A percentile compares a stretch with the other conserved stretches of the same genome.
phyloP scores from a whole-genome alignment of 805 yeast species.

The Schwanniomyces sp. region DNA sequence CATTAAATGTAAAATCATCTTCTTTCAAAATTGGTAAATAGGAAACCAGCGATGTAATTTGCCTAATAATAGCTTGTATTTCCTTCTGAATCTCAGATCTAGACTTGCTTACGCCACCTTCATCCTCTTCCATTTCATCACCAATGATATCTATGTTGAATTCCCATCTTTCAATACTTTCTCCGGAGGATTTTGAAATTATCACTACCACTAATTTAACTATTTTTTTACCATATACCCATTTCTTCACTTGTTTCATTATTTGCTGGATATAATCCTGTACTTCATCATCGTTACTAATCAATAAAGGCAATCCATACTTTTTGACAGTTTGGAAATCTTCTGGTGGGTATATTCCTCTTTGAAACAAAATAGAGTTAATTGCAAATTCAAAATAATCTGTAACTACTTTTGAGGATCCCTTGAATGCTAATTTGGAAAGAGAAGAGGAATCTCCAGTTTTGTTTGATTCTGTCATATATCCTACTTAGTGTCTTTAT shows the following conservation, averaged over 20 bases:
- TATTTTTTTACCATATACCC: constrained; percentile 73
- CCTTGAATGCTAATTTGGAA: constrained; percentile 61
- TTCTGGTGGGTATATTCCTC: constrained; percentile 87
- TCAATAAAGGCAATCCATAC: constrained; percentile 74
- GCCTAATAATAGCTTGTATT: constrained; percentile 84
- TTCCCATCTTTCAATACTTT: constrained; percentile 83
- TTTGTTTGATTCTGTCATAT: background rate
- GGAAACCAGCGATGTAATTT: constrained; percentile 83
- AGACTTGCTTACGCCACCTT: background rate
- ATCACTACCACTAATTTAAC: constrained; percentile 70
- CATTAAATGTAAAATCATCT: constrained; percentile 72
- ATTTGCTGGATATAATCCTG: constrained; percentile 65
- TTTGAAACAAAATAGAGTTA: constrained; percentile 78
- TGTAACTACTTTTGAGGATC: constrained; percentile 74
- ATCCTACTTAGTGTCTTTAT: background rate
- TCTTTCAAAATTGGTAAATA: constrained; percentile 72
- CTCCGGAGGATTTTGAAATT: constrained; percentile 64
- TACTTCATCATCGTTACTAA: constrained; percentile 75
- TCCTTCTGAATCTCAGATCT: constrained; percentile 61
- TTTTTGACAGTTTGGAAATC: constrained; percentile 77
- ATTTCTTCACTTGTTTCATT: constrained; percentile 62
- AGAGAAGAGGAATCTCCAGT: background rate
- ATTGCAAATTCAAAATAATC: constrained; percentile 85
- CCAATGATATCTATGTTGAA: constrained; percentile 57
- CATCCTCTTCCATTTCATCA: constrained; percentile 9